Percentiles rank a stretch among this genome's conserved stretches.
phyloP scores from a whole-genome alignment of 208 protist genomes.

The Crithidia fasciculata region DNA sequence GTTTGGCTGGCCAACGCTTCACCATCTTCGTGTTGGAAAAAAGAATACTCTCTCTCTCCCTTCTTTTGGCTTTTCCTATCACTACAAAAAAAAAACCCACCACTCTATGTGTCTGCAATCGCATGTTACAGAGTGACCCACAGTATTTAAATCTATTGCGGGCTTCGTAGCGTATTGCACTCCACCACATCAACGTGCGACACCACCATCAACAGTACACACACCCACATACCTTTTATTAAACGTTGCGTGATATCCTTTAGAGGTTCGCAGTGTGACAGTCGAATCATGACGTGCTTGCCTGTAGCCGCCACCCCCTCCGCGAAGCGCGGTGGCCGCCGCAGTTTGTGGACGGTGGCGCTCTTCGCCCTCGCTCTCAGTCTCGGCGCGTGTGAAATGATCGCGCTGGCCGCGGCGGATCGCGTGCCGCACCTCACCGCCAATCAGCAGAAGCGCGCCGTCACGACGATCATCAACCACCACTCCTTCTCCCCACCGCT shows the following conservation, averaged over 20 bases:
- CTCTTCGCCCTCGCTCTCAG: conserved; percentile 19
- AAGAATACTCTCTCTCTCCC: background rate
- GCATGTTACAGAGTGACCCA: too few relatives aligned
- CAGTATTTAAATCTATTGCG: too few relatives aligned
- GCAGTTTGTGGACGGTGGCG: conserved; percentile 13
- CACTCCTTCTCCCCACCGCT: conserved; percentile 82
- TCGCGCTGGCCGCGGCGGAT: conserved; percentile 7
- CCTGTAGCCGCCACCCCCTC: background rate
- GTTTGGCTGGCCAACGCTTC: too few relatives aligned
- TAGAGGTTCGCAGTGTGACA: background rate
- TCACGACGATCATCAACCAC: conserved; percentile 59
- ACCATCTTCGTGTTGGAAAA: too few relatives aligned
- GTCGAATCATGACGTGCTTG: background rate
- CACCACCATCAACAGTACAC: too few relatives aligned
- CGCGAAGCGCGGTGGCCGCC: conserved; percentile 2
- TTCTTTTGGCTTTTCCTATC: conserved; percentile 11
- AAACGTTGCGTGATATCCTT: background rate
- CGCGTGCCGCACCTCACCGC: conserved; percentile 28
- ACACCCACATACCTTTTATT: too few relatives aligned
- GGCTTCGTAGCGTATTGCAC: too few relatives aligned
- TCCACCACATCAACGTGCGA: too few relatives aligned
- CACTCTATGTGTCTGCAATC: too few relatives aligned
- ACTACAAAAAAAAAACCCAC: too few relatives aligned
- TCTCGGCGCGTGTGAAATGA: conserved; percentile 7
- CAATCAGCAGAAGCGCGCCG: conserved; percentile 51